Evolutionary conservation across 225 moss, liverwort and hornwort genomes (phyloP).

Genomic region (Sphagnum contortum): DNA sequence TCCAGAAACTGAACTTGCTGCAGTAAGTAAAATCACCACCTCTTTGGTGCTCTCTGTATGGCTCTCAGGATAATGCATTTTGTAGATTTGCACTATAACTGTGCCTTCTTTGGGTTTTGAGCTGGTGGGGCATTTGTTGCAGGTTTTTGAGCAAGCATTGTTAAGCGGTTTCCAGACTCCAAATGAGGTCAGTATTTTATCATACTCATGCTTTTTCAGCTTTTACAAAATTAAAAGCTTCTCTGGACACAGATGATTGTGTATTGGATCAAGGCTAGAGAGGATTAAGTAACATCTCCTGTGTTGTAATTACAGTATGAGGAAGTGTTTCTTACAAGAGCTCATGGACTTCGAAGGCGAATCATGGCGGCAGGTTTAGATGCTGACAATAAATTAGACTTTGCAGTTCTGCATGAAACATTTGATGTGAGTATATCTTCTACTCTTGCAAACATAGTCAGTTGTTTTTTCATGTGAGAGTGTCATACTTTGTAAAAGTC

Average conservation of each 20-base stretch:
- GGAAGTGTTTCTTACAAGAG: constrained; percentile 63
- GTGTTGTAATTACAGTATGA: constrained; percentile 42
- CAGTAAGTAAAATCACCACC: constrained; percentile 22
- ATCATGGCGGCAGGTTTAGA: constrained; percentile 33
- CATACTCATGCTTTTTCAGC: neutral
- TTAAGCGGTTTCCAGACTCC: constrained; percentile 65
- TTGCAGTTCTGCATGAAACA: constrained; percentile 52
- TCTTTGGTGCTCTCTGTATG: neutral
- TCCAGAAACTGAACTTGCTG: constrained; percentile 50
- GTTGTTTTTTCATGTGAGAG: neutral
- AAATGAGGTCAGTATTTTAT: constrained; percentile 49
- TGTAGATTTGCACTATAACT: too few relatives aligned
- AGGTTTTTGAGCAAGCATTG: constrained; percentile 90
- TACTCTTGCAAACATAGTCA: neutral
- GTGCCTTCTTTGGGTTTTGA: neutral
- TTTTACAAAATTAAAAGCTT: too few relatives aligned
- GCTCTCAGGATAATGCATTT: too few relatives aligned
- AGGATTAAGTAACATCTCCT: neutral
- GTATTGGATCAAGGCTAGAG: too few relatives aligned
- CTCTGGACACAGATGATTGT: too few relatives aligned
- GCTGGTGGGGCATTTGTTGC: constrained; percentile 15
- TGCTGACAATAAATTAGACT: constrained; percentile 30
- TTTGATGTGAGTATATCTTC: constrained; percentile 50
- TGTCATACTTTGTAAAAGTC: neutral
- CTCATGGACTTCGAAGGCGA: constrained; percentile 73